A percentile compares a stretch with the other conserved stretches of the same genome.
phyloP scores from a whole-genome alignment of 2,329 filamentous ascomycete species.

The Neopestalotiopsis sp. region DNA sequence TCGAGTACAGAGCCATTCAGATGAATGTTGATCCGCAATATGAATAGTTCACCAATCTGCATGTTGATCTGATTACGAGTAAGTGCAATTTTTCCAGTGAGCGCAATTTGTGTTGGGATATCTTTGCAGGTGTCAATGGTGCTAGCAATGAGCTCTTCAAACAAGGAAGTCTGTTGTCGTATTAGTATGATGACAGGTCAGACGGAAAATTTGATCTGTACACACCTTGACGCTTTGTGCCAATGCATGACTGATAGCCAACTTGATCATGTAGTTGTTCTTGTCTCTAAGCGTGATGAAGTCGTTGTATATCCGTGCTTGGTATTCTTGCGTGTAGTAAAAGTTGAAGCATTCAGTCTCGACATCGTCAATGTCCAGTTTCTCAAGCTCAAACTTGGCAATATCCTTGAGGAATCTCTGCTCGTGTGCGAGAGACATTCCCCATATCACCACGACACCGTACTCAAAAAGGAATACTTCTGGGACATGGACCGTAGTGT shows the following conservation, averaged over 20 bases:
- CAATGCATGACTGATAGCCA: constrained; percentile 93
- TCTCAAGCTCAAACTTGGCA: constrained; percentile 90
- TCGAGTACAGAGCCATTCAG: constrained; percentile 96
- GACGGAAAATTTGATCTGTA: constrained; percentile 1
- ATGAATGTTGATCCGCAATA: constrained; percentile 96
- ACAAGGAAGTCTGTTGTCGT: constrained; percentile 76
- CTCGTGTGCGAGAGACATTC: constrained; percentile 91
- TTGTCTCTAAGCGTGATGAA: constrained; percentile 96
- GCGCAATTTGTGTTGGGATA: constrained; percentile 88
- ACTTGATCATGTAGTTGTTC: constrained; percentile 96
- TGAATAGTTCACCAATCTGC: constrained; percentile 98
- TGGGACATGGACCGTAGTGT: constrained; percentile 86
- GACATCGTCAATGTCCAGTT: constrained; percentile 84
- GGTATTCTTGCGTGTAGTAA: constrained; percentile 97
- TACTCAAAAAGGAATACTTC: constrained; percentile 98
- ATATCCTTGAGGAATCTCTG: constrained; percentile 92
- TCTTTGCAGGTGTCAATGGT: constrained; percentile 94
- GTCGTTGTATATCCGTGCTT: constrained; percentile 98
- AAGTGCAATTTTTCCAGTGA: constrained; percentile 89
- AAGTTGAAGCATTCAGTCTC: constrained; percentile 98
- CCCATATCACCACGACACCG: constrained; percentile 97
- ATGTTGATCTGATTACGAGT: constrained; percentile 94
- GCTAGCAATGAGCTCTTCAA: constrained; percentile 92
- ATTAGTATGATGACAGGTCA: constrained; percentile 14
- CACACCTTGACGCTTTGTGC: constrained; percentile 90